A percentile compares a stretch with the other conserved stretches of the same genome.
phyloP scores from a whole-genome alignment of 164 flowering plant genomes.

The Stephania japonica region DNA sequence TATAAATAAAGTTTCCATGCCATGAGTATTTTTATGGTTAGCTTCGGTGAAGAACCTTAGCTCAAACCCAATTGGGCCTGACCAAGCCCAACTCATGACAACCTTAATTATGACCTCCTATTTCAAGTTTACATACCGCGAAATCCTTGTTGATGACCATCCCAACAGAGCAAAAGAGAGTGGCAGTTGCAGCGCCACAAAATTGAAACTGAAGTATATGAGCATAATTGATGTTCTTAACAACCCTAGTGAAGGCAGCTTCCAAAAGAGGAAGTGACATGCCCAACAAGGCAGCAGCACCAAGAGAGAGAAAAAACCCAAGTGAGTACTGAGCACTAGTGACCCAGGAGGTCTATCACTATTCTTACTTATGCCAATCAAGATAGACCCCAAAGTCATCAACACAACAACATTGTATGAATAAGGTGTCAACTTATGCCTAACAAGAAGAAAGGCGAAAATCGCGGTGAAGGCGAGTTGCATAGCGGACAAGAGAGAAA shows the following conservation, averaged over 20 bases:
- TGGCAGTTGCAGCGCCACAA: not conserved
- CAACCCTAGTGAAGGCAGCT: not conserved
- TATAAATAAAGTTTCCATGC: too few relatives aligned
- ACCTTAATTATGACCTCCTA: too few relatives aligned
- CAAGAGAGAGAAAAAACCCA: slow-evolving; percentile 6
- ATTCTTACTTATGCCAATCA: slow-evolving; percentile 9
- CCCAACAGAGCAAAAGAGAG: slow-evolving; percentile 4
- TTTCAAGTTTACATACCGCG: slow-evolving; percentile 1
- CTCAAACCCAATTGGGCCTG: too few relatives aligned
- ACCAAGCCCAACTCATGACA: too few relatives aligned
- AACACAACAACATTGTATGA: slow-evolving; percentile 8
- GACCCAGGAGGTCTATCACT: slow-evolving; percentile 6
- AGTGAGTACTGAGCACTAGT: slow-evolving; percentile 1
- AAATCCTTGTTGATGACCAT: slow-evolving; percentile 9
- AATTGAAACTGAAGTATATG: slow-evolving; percentile 7
- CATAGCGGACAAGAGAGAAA: slow-evolving; percentile 3
- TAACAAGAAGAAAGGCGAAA: slow-evolving; percentile 7
- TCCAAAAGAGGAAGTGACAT: slow-evolving; percentile 1
- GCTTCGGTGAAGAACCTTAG: too few relatives aligned
- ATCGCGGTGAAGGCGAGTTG: slow-evolving; percentile 11
- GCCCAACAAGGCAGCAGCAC: slow-evolving; percentile 1
- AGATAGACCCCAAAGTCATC: slow-evolving; percentile 6
- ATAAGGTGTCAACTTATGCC: slow-evolving; percentile 11
- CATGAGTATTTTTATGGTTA: too few relatives aligned
- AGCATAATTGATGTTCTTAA: not conserved